Percentiles rank a stretch among this genome's conserved stretches.
Conservation (phyloP, 768 basidiomycete genomes). For the Lactarius hatsudake region DNA sequence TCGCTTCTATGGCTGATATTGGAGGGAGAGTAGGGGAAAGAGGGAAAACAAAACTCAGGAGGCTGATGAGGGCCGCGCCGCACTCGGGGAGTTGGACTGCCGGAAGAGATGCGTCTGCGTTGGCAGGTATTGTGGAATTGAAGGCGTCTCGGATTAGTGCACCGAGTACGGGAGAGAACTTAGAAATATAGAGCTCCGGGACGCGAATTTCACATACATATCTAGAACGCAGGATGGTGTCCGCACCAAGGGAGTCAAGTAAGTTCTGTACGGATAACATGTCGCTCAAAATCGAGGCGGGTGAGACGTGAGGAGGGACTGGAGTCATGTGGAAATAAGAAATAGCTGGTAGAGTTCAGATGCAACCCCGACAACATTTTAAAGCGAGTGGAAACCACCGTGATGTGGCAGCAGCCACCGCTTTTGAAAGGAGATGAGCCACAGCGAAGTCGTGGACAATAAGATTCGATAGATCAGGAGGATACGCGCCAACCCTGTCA, state of each 20-base stretch:
- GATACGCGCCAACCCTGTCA: no score
- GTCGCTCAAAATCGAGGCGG: background rate
- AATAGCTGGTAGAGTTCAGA: background rate
- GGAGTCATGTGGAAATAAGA: background rate
- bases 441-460: background rate
- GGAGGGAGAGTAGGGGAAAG: background rate
- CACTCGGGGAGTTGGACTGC: background rate
- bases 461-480: no score
- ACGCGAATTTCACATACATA: constrained; percentile 45
- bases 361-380: background rate
- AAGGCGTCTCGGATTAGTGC: constrained; percentile 24
- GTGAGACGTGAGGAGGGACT: background rate
- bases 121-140: background rate
- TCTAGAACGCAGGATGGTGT: constrained; percentile 42
- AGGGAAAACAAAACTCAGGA: constrained; percentile 8
- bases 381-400: background rate
- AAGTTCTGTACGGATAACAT: constrained; percentile 15
- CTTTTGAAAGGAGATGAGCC: background rate
- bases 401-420: background rate
- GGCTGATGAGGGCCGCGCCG: background rate
- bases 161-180: constrained; percentile 42
- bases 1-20: background rate
- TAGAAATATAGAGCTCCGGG: constrained; percentile 41
- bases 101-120: background rate
- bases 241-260: constrained; percentile 42